Percentiles rank a stretch among this genome's conserved stretches.
Conservation (phyloP, 2,329 filamentous ascomycete species). For the Alternaria sp. region DNA sequence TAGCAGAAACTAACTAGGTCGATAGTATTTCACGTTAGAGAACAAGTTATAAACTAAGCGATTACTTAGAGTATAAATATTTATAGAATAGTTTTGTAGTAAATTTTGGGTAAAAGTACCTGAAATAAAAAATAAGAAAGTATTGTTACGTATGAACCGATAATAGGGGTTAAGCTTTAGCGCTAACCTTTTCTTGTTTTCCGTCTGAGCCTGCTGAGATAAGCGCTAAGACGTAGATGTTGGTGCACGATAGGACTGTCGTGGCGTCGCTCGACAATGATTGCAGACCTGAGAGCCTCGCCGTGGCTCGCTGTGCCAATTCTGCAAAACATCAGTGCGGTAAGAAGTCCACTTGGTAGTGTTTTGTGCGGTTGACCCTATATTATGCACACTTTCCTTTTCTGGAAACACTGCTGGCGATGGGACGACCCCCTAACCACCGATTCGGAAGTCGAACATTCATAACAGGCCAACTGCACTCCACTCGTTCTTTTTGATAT, state of each 20-base stretch:
- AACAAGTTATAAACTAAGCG: too few relatives aligned
- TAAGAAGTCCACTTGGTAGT: not conserved
- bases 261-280: not conserved
- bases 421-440: not conserved
- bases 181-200: not conserved
- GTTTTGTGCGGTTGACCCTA: not conserved
- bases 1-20: too few relatives aligned
- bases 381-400: constrained; percentile 2
- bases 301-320: not conserved
- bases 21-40: too few relatives aligned
- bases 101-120: too few relatives aligned
- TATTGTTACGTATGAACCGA: too few relatives aligned
- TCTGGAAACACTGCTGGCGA: not conserved
- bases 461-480: constrained; percentile 6
- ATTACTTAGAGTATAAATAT: too few relatives aligned
- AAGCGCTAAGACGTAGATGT: not conserved
- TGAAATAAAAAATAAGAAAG: too few relatives aligned
- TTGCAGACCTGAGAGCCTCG: not conserved
- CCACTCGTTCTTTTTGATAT: not conserved
- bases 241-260: not conserved
- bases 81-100: too few relatives aligned
- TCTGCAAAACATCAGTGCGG: not conserved
- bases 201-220: too few relatives aligned
- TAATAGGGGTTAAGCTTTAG: too few relatives aligned
- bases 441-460: not conserved